Conservation (phyloP, 108 stramenopile genomes). For the Discostella pseudostelligera region DNA sequence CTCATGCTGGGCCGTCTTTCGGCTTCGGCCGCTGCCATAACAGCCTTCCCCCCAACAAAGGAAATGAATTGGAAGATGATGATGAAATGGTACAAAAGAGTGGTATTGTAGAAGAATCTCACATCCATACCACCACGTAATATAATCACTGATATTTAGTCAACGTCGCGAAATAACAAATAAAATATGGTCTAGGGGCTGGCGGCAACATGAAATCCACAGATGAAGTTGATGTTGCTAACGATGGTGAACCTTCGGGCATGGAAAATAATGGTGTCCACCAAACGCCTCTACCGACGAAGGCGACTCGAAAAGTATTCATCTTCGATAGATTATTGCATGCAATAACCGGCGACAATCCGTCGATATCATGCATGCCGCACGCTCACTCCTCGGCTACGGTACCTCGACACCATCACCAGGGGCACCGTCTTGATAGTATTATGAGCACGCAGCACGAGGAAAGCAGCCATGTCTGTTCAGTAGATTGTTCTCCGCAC, state of each 20-base stretch:
- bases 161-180: no score
- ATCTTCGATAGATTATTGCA: slow-evolving; percentile 1
- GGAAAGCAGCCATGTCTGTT: not conserved
- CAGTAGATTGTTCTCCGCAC: not conserved
- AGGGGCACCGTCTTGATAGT: slow-evolving; percentile 15
- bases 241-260: not conserved
- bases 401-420: slow-evolving; percentile 7
- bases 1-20: no score
- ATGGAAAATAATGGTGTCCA: not conserved
- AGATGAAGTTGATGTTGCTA: not conserved
- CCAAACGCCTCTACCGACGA: not conserved
- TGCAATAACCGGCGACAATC: not conserved
- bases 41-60: no score
- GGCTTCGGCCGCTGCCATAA: no score
- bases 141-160: no score
- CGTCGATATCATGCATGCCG: not conserved
- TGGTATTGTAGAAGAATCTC: no score
- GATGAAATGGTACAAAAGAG: no score
- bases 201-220: not conserved
- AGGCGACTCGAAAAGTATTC: not conserved
- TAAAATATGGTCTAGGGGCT: no score
- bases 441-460: slow-evolving; percentile 1
- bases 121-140: no score
- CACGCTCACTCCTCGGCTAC: not conserved
- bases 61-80: no score